A percentile compares a stretch with the other conserved stretches of the same genome.
phyloP scores from a whole-genome alignment of 2,329 filamentous ascomycete species.

The Neoascochyta sp. region DNA sequence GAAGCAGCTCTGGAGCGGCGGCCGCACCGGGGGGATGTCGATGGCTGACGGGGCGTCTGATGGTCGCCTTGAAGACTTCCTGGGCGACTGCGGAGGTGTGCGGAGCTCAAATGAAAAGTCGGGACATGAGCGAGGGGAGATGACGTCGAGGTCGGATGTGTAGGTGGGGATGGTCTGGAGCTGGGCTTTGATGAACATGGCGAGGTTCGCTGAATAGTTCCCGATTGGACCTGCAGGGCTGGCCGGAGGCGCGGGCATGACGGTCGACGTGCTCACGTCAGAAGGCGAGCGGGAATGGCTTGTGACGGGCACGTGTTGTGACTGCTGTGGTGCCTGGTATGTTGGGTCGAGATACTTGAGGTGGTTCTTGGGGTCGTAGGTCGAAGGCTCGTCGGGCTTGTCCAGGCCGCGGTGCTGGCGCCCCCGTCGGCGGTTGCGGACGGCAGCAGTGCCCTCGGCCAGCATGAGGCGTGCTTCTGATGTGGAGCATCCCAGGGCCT shows the following conservation, averaged over 20 bases:
- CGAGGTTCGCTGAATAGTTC: constrained; percentile 36
- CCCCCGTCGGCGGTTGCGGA: constrained; percentile 26
- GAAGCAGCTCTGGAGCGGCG: constrained; percentile 34
- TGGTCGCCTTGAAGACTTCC: constrained; percentile 11
- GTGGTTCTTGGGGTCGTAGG: constrained; percentile 31
- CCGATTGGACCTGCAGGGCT: constrained; percentile 15
- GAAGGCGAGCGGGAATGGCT: constrained; percentile 28
- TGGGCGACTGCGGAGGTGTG: constrained; percentile 22
- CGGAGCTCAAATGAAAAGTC: constrained; percentile 22
- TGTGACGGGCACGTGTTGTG: constrained; percentile 7
- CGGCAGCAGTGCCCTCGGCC: constrained; percentile 34
- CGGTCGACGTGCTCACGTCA: constrained; percentile 29
- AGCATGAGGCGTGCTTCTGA: constrained; percentile 35
- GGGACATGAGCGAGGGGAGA: constrained; percentile 31
- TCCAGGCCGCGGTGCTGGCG: constrained; percentile 22
- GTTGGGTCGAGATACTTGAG: constrained; percentile 24
- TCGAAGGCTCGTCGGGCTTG: constrained; percentile 12
- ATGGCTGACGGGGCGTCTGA: constrained; percentile 23
- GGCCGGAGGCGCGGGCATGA: constrained; percentile 9
- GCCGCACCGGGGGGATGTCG: constrained; percentile 29
- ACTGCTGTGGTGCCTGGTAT: constrained; percentile 11
- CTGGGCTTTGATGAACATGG: constrained; percentile 35
- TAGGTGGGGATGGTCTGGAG: constrained; percentile 36
- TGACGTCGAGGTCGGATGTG: constrained; percentile 14
- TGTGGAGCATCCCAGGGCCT: constrained; percentile 35